Base-by-base conservation (phyloP, 331 rosid genomes). In the Acacia concinna region DNA sequence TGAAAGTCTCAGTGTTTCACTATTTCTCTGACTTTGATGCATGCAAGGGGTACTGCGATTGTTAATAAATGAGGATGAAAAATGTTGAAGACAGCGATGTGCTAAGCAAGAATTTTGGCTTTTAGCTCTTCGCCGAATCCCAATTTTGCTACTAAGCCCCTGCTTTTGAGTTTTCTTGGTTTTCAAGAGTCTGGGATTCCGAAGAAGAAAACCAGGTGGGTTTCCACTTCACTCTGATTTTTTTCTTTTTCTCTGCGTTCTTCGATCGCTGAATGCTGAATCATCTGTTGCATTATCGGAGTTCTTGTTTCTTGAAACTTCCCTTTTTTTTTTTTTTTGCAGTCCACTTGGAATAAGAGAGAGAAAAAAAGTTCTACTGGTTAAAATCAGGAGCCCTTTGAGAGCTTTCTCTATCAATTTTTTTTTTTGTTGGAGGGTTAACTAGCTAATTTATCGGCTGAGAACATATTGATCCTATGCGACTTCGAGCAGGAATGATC, bases 1-100 rank as follows among this genome's bases (percentile, higher is more conserved):
- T 66, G 83, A 82, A 89, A 83, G 84, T 80, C 85, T 85, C 79
- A 68, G 82, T 74, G 84, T 71, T 69, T 75, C 75, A 68, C 73
- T 84, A 76, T 86, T 71, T 73, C 90, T 87, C 93, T 89, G 85
- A 85, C 87, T 88, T 87, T 84, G 86, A 81, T 87, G 84, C 85
- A 77, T 69, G 84, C 83, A 52, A 66, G 10, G 71, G 69, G n/a
- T 70, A 71, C 73, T 68, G 52, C 12, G 46, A 78, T 37, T 34
- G 34, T 68, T 37, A 60, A 67, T 9, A 43, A 51, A 44, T 14
- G 43, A 44, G 37, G 28, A 31, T 64, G 65, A 75, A 46, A 38
- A 67, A 64, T 46, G 37, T 49, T 46, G 15, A 71, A 79, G 30
- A 73, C 18, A 60, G 68, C 70, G 62, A 54, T 30, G 63, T 27